These are phyloP conservation scores for Aspergillus ochraceoroseus DNA, from an alignment of 2,329 filamentous ascomycete genomes.

Conservation along the genomic window DNA sequence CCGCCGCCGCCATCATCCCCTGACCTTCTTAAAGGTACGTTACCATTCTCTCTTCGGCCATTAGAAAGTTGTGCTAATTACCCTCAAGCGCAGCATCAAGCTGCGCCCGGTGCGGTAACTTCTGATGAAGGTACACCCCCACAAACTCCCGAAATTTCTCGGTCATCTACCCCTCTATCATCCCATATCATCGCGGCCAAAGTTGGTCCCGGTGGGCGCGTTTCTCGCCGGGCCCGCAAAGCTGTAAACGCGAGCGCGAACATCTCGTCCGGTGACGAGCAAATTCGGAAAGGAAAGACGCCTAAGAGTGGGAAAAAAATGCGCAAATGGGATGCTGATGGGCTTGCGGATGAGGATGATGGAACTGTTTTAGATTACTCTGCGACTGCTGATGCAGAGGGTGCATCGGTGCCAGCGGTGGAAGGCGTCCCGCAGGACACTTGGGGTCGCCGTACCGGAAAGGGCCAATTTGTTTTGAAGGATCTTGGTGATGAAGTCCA, in stretches of 20 bases:
- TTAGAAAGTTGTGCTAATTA: constrained; percentile 22
- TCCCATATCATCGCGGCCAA: constrained; percentile 68
- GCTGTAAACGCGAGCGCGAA: constrained; percentile 49
- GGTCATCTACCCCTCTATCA: constrained; percentile 67
- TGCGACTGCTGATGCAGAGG: constrained; percentile 54
- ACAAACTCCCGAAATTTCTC: constrained; percentile 67
- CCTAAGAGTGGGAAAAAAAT: constrained; percentile 67
- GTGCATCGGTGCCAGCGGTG: constrained; percentile 54
- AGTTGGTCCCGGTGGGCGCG: constrained; percentile 66
- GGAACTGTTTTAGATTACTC: constrained; percentile 87
- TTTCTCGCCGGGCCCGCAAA: constrained; percentile 76
- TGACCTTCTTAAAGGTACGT: constrained; percentile 47
- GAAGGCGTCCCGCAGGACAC: constrained; percentile 72
- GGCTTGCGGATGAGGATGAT: constrained; percentile 75
- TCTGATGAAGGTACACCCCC: constrained; percentile 67
- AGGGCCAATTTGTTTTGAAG: constrained; percentile 89
- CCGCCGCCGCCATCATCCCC: constrained; percentile 51
- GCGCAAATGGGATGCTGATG: constrained; percentile 88
- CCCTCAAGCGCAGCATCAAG: constrained; percentile 41
- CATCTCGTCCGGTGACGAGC: constrained; percentile 78
- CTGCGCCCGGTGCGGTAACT: constrained; percentile 41
- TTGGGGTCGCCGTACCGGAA: constrained; percentile 78
- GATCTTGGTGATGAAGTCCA: constrained; percentile 93
- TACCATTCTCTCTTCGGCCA: not conserved
- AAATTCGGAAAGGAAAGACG: constrained; percentile 54